Percentiles rank a stretch among this genome's conserved stretches.
Evolutionary conservation across 768 basidiomycete genomes (phyloP).

Genomic region (Botryobasidium botryosum): DNA sequence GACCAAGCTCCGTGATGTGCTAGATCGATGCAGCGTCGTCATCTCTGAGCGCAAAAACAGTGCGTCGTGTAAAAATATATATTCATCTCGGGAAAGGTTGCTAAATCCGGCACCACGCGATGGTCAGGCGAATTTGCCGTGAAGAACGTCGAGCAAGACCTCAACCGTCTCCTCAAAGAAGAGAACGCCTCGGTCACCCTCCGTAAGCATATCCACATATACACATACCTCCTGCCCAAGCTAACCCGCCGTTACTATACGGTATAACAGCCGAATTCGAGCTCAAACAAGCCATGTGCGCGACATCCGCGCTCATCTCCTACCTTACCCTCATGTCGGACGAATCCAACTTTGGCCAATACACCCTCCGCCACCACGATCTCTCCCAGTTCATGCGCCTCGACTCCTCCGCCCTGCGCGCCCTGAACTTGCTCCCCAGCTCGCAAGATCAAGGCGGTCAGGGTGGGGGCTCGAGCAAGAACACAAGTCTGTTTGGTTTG

Average conservation of each 20-base stretch:
- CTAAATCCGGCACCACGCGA: too few relatives aligned
- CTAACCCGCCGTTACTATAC: not conserved
- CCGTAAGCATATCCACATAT: conserved; percentile 9
- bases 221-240: too few relatives aligned
- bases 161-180: conserved; percentile 47
- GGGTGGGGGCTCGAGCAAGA: conserved; percentile 52
- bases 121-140: conserved; percentile 63
- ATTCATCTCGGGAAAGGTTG: too few relatives aligned
- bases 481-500: conserved; percentile 73
- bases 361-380: conserved; percentile 72
- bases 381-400: conserved; percentile 89
- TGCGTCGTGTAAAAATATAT: too few relatives aligned
- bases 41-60: conserved; percentile 81
- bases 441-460: conserved; percentile 21
- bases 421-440: conserved; percentile 64
- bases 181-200: conserved; percentile 19
- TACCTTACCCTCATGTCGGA: conserved; percentile 74
- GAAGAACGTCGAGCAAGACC: conserved; percentile 64
- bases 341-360: conserved; percentile 60
- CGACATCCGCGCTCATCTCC: conserved; percentile 62
- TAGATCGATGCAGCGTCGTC: conserved; percentile 84
- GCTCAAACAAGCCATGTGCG: conserved; percentile 59
- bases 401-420: conserved; percentile 85
- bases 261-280: conserved; percentile 51
- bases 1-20: conserved; percentile 65